phyloP scores from a whole-genome alignment of 192 early-diverging fungal genomes.

The Thoreauomyces humboldtii region DNA sequence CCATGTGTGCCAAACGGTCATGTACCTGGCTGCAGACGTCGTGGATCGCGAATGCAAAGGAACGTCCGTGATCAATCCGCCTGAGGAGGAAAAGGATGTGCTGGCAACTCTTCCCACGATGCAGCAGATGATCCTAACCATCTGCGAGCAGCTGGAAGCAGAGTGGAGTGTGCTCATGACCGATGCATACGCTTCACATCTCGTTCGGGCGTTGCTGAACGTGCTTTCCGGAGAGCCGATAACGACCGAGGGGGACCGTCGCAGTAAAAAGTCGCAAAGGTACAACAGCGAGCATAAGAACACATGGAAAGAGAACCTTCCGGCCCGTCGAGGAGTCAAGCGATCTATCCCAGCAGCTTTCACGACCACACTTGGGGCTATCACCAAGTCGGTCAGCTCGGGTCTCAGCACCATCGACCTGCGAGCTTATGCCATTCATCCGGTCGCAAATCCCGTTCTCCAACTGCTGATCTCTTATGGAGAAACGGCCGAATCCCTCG shows the following conservation, averaged over 20 bases:
- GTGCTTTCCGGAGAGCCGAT: slow-evolving; percentile 66
- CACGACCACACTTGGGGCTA: slow-evolving; percentile 49
- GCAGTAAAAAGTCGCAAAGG: slow-evolving; percentile 72
- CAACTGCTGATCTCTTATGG: slow-evolving; percentile 51
- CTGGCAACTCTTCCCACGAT: slow-evolving; percentile 57
- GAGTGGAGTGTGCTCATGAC: slow-evolving; percentile 53
- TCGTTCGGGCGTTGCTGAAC: slow-evolving; percentile 68
- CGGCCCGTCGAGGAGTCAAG: slow-evolving; percentile 8
- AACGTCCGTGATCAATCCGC: slow-evolving; percentile 14
- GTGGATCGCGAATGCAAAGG: slow-evolving; percentile 70
- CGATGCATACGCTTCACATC: slow-evolving; percentile 73
- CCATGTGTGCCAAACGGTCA: slow-evolving; percentile 81
- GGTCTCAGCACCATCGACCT: slow-evolving; percentile 53
- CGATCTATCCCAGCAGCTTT: slow-evolving; percentile 65
- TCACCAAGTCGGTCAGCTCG: slow-evolving; percentile 42
- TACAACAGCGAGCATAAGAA: slow-evolving; percentile 47
- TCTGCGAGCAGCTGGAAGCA: slow-evolving; percentile 54
- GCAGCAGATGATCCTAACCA: slow-evolving; percentile 56
- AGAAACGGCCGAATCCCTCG: slow-evolving; percentile 15
- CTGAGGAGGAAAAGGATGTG: slow-evolving; percentile 29
- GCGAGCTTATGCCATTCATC: slow-evolving; percentile 58
- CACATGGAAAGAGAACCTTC: slow-evolving; percentile 11
- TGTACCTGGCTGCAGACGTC: slow-evolving; percentile 67
- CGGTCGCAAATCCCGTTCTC: slow-evolving; percentile 76
- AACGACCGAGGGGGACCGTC: slow-evolving; percentile 47